Percentiles rank a stretch among this genome's conserved stretches.
These are phyloP conservation scores for Metschnikowia chrysomelidarum DNA, from an alignment of 805 yeast genomes.

Conservation along the genomic window DNA sequence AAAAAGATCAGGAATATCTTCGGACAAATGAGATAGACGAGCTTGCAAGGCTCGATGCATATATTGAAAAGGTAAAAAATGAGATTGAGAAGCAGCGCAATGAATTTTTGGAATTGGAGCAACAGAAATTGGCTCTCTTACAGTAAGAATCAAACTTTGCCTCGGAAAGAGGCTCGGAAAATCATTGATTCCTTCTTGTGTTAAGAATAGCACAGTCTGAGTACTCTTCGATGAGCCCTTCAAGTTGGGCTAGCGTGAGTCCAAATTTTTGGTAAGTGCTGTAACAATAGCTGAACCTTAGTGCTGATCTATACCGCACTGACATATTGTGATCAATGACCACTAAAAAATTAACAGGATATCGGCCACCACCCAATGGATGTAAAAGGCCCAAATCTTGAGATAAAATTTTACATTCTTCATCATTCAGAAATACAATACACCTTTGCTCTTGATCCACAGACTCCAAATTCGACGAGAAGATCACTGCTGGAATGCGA, in stretches of 20 bases:
- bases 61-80: constrained; percentile 36
- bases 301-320: constrained; percentile 21
- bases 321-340: constrained; percentile 18
- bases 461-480: constrained; percentile 18
- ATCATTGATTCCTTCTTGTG: background rate
- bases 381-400: constrained; percentile 27
- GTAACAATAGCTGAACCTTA: constrained; percentile 16
- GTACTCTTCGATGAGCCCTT: constrained; percentile 16
- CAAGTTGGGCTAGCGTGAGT: constrained; percentile 12
- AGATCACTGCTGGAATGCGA: constrained; percentile 12
- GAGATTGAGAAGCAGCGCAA: constrained; percentile 42
- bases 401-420: constrained; percentile 23
- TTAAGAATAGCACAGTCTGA: background rate
- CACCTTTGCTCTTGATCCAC: background rate
- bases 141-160: constrained; percentile 20
- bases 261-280: constrained; percentile 25
- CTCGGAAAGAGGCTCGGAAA: constrained; percentile 1
- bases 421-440: constrained; percentile 8
- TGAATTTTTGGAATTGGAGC: constrained; percentile 40
- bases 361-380: constrained; percentile 38
- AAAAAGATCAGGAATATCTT: constrained; percentile 40
- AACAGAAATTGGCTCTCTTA: constrained; percentile 37
- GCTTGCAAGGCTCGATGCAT: constrained; percentile 39
- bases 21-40: constrained; percentile 42
- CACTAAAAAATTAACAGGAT: constrained; percentile 31